phyloP scores from a whole-genome alignment of 2,329 filamentous ascomycete species.

The Dryadomyces quercus-mongolicae region DNA sequence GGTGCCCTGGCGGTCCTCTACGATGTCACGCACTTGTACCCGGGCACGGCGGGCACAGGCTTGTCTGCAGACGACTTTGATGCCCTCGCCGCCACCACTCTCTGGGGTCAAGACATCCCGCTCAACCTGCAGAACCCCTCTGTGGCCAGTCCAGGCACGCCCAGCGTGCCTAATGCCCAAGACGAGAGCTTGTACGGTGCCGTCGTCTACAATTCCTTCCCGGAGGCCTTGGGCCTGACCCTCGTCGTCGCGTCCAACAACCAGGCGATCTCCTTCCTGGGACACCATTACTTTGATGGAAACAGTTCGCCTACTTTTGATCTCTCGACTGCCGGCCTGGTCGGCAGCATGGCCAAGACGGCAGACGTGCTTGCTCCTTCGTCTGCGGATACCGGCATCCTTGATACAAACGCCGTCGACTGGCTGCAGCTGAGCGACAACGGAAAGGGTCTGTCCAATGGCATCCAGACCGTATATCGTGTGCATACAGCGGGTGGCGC shows the following conservation, averaged over 20 bases:
- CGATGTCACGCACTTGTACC: constrained; percentile 42
- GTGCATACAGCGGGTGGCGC: constrained; percentile 41
- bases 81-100: constrained; percentile 25
- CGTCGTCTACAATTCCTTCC: constrained; percentile 32
- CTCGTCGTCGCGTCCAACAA: constrained; percentile 13
- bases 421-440: constrained; percentile 36
- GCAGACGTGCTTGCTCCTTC: constrained; percentile 38
- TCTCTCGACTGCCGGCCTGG: constrained; percentile 28
- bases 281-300: constrained; percentile 55
- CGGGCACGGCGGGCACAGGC: constrained; percentile 25
- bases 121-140: constrained; percentile 29
- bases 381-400: constrained; percentile 30
- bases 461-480: constrained; percentile 36
- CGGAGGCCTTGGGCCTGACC: constrained; percentile 22
- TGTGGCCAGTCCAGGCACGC: constrained; percentile 16
- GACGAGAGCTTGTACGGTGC: constrained; percentile 25
- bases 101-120: constrained; percentile 31
- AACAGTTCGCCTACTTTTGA: constrained; percentile 46
- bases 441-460: constrained; percentile 16
- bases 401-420: constrained; percentile 38
- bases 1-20: constrained; percentile 50
- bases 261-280: constrained; percentile 32
- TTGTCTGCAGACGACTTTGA: constrained; percentile 26
- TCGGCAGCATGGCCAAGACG: constrained; percentile 35
- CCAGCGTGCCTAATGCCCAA: constrained; percentile 13